Base-by-base conservation (phyloP, 768 basidiomycete genomes). In the Leccinum sublutescens region DNA sequence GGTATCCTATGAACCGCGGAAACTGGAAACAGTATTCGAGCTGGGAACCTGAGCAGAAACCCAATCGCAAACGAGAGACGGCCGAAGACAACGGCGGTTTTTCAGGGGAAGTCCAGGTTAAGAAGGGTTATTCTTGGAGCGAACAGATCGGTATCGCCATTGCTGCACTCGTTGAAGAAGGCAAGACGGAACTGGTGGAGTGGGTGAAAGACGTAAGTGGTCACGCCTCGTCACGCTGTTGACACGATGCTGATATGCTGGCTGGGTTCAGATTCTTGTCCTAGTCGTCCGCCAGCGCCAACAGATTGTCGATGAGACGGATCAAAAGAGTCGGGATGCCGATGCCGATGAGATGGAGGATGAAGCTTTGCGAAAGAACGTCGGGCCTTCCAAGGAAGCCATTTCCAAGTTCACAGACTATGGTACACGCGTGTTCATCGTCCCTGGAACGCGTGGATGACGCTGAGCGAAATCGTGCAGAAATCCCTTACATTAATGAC, bases 91-190 rank as follows among this genome's bases (percentile, higher is more conserved):
- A 33, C 58, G 75, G 69, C 12, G 71, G 74, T 52, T 80, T 80
- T 70, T 82, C 85, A 40, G 81, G 78, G 14, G 94, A 95, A 54
- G 82, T 96, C 29, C 79, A 84, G 60, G 85, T 96, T 62, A 90
- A 91, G 79, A 92, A 91, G 66, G 93, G 92, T 6, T 88, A 92
- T 74, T 85, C 89, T 15, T 90, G 88, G 86, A 93, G 86, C 64
- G 88, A 98, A 67, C 87, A 98, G 72, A 78, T 98, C 50, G 95
- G 91, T 3, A 92, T 98, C 64, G 86, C 86, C 3, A 82, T 97
- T 59, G 85, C 85, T 43, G 81, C 83, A 50, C 80, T 98, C 12
- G 77, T 87, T 9, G 88, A 93, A 52, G 80, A 80, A 15, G 87
- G 81, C 9, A 79, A 88, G 65, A 74, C 76, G 56, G 79, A 80